phyloP scores from a whole-genome alignment of 2,329 filamentous ascomycete genomes.

The Fusarium sp. region DNA sequence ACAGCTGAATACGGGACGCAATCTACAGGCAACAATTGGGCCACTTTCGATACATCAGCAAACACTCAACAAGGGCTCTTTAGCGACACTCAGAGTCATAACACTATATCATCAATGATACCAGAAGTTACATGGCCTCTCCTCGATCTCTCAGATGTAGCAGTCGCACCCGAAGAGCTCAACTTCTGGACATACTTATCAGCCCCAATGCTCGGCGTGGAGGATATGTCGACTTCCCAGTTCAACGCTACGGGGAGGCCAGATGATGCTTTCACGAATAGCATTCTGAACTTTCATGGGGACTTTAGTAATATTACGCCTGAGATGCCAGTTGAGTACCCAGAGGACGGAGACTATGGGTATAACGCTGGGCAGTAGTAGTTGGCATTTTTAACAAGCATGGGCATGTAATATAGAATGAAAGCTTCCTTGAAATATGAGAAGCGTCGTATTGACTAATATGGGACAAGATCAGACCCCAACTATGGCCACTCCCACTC shows the following conservation, averaged over 20 bases:
- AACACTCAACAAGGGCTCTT: not conserved
- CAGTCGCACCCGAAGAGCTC: not conserved
- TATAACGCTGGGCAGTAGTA: not conserved
- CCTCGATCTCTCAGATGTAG: not conserved
- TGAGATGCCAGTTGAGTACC: not conserved
- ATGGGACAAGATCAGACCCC: not conserved
- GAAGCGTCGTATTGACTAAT: not conserved
- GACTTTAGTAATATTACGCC: not conserved
- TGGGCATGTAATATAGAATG: not conserved
- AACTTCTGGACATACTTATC: slow-evolving; percentile 12
- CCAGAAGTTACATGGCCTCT: not conserved
- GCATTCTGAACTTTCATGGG: slow-evolving; percentile 7
- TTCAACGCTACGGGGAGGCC: not conserved
- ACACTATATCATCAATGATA: not conserved
- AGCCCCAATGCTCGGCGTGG: not conserved
- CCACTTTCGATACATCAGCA: not conserved
- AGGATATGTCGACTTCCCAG: not conserved
- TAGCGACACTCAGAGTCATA: rapidly evolving
- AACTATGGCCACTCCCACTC: not conserved
- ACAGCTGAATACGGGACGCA: rapidly evolving
- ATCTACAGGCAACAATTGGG: not conserved
- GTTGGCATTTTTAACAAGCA: not conserved
- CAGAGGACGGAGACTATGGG: not conserved
- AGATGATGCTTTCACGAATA: not conserved
- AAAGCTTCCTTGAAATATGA: not conserved